A percentile compares a stretch with the other conserved stretches of the same genome.
Conservation (phyloP, 176 grass and related monocot species). For the Oryza longistaminata region DNA sequence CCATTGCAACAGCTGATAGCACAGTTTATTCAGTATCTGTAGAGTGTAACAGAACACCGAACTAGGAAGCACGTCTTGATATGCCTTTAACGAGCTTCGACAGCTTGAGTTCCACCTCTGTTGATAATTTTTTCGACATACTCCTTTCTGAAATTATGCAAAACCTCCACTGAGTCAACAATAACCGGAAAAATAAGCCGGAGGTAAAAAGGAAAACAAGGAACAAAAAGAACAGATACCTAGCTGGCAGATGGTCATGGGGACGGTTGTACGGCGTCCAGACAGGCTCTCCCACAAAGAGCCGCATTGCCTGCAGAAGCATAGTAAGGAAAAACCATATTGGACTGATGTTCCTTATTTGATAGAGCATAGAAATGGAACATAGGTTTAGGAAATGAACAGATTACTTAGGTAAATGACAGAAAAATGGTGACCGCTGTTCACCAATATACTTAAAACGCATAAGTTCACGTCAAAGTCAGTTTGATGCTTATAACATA, state of each 20-base stretch:
- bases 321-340: neutral
- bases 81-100: constrained; percentile 62
- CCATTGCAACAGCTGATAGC: neutral
- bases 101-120: constrained; percentile 49
- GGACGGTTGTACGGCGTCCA: constrained; percentile 91
- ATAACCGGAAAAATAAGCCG: neutral
- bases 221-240: constrained; percentile 31
- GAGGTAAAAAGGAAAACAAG: neutral
- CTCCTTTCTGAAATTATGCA: constrained; percentile 65
- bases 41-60: neutral
- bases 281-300: constrained; percentile 89
- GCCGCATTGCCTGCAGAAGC: constrained; percentile 71
- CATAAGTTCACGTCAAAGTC: neutral
- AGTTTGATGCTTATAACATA: constrained; percentile 1
- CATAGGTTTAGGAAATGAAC: neutral
- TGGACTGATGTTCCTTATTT: neutral
- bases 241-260: constrained; percentile 75
- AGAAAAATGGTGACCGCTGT: neutral
- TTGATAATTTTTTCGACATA: constrained; percentile 63
- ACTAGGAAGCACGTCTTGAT: neutral
- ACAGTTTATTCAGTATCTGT: constrained; percentile 42
- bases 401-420: neutral
- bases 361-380: neutral
- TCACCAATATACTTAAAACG: neutral
- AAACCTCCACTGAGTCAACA: neutral